These are phyloP conservation scores for Punica granatum DNA, from an alignment of 345 rosid genomes.

Conservation along the genomic window DNA sequence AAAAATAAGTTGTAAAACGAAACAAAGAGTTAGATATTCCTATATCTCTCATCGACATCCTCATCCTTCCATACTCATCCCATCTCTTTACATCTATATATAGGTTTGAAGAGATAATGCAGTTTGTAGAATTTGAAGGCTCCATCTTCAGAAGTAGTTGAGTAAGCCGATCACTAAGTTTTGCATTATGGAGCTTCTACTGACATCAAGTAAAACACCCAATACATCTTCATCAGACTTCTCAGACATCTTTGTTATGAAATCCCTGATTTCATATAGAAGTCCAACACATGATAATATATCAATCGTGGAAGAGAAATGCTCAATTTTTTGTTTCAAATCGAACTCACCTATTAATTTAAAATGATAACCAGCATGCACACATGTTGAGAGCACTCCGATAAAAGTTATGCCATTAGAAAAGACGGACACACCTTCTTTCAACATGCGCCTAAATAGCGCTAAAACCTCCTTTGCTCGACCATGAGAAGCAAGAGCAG, in stretches of 20 bases:
- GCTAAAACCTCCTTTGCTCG: conserved; percentile 52
- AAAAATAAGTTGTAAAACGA: no score
- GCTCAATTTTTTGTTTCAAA: conserved; percentile 72
- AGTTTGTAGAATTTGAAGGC: conserved; percentile 72
- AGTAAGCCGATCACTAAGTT: conserved; percentile 44
- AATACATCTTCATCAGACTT: conserved; percentile 67
- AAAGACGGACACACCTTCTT: conserved; percentile 23
- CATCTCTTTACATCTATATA: conserved; percentile 62
- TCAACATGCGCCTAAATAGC: conserved; percentile 47
- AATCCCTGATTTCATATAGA: conserved; percentile 72
- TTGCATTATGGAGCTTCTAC: conserved; percentile 46
- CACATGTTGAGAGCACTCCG: conserved; percentile 81
- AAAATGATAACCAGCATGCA: conserved; percentile 68
- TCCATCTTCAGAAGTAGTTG: conserved; percentile 48
- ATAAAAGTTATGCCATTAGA: conserved; percentile 76
- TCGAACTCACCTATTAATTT: conserved; percentile 61
- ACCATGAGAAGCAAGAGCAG: conserved; percentile 77
- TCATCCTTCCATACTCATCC: conserved; percentile 69
- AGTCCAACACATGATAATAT: conserved; percentile 72
- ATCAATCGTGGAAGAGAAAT: conserved; percentile 83
- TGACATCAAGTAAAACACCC: conserved; percentile 79
- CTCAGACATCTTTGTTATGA: conserved; percentile 63
- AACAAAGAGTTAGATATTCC: conserved; percentile 62
- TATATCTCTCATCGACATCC: conserved; percentile 57
- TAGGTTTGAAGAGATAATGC: conserved; percentile 67